Evolutionary conservation across 2,329 filamentous ascomycete genomes (phyloP).

Genomic region (Botrytis pseudocinerea): DNA sequence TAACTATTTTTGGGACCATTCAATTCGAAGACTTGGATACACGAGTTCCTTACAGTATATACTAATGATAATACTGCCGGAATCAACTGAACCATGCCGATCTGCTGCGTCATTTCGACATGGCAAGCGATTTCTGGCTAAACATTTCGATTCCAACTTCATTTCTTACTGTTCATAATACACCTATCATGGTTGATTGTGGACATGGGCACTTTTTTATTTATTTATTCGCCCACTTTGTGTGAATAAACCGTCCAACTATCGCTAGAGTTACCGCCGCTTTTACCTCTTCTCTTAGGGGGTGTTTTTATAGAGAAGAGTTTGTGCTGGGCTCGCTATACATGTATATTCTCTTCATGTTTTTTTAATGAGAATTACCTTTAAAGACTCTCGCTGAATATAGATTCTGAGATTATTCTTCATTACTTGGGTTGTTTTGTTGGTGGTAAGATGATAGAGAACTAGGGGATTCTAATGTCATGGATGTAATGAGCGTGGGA

Average conservation of each 20-base stretch:
- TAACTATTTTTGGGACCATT: conserved; percentile 26
- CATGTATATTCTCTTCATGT: conserved; percentile 31
- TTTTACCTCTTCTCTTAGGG: conserved; percentile 26
- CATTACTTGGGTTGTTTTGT: neutral
- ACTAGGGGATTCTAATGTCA: neutral
- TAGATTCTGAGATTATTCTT: conserved; percentile 28
- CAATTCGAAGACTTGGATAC: conserved; percentile 25
- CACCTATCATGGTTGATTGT: neutral
- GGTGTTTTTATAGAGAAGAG: conserved; percentile 27
- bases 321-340: conserved; percentile 38
- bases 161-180: conserved; percentile 26
- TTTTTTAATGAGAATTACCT: conserved; percentile 16
- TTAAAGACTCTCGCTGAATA: conserved; percentile 33
- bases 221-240: conserved; percentile 20
- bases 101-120: conserved; percentile 20
- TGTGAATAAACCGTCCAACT: conserved; percentile 34
- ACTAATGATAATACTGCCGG: conserved; percentile 36
- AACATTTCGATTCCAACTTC: conserved; percentile 26
- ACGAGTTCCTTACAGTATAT: conserved; percentile 30
- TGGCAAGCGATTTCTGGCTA: conserved; percentile 21
- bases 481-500: conserved; percentile 19
- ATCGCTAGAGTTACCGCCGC: conserved; percentile 41
- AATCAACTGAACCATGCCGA: conserved; percentile 18
- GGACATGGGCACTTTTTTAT: conserved; percentile 6
- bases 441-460: neutral